Percentiles rank a stretch among this genome's conserved stretches.
Conservation (phyloP, 2,329 filamentous ascomycete genomes). For the Clonostachys rhizophaga region DNA sequence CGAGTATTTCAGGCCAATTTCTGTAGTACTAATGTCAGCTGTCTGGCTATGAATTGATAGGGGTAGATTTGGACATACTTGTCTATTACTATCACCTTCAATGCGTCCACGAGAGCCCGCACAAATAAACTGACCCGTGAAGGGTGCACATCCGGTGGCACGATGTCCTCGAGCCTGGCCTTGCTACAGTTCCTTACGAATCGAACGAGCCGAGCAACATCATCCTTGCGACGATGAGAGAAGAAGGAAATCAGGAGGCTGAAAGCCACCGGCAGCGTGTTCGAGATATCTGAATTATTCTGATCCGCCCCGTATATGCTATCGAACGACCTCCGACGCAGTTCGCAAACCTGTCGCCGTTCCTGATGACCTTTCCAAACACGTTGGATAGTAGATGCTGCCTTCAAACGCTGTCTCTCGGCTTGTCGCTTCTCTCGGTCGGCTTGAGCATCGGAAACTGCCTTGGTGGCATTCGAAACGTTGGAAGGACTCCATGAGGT, state of each 20-base stretch:
- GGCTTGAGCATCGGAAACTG: conserved; percentile 81
- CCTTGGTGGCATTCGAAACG: conserved; percentile 64
- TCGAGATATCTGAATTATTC: background rate
- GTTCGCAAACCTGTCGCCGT: conserved; percentile 52
- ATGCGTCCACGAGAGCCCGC: background rate
- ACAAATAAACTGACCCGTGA: background rate
- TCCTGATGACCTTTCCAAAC: conserved; percentile 74
- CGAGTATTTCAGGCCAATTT: background rate
- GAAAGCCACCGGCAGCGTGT: conserved; percentile 33
- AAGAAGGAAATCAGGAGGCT: conserved; percentile 47
- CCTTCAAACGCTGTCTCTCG: conserved; percentile 73
- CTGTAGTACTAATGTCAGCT: background rate
- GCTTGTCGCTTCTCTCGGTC: conserved; percentile 77
- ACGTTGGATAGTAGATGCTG: conserved; percentile 70
- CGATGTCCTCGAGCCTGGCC: background rate
- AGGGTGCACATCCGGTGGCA: background rate
- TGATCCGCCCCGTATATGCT: conserved; percentile 36
- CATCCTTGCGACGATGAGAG: conserved; percentile 33
- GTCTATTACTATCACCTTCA: background rate
- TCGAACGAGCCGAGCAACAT: conserved; percentile 39
- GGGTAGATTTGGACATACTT: background rate
- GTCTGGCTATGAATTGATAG: background rate
- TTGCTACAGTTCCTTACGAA: conserved; percentile 38
- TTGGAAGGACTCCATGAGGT: conserved; percentile 51
- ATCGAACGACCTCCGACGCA: conserved; percentile 61